These are phyloP conservation scores for Butyriboletus appendiculatus DNA, from an alignment of 1,284 basidiomycete genomes.

Conservation along the genomic window DNA sequence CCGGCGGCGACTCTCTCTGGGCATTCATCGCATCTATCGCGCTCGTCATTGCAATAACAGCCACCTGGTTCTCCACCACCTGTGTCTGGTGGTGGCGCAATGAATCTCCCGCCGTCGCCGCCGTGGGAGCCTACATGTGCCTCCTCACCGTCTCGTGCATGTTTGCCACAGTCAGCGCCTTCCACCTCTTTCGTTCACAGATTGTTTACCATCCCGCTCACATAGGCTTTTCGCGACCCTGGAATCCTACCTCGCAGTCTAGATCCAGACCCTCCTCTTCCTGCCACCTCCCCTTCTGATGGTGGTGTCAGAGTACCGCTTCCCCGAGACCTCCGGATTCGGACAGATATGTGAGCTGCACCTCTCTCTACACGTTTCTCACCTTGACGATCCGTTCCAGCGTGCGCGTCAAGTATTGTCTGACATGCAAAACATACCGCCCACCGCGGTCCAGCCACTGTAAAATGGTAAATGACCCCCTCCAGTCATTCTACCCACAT, in stretches of 20 bases:
- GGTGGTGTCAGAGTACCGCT: slow-evolving; percentile 64
- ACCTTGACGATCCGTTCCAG: slow-evolving; percentile 39
- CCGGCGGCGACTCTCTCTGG: slow-evolving; percentile 82
- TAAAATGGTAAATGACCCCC: slow-evolving; percentile 64
- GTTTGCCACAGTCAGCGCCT: slow-evolving; percentile 65
- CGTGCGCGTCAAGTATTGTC: slow-evolving; percentile 88
- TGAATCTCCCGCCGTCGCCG: slow-evolving; percentile 72
- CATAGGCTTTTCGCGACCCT: slow-evolving; percentile 79
- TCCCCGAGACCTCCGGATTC: slow-evolving; percentile 80
- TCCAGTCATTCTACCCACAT: background rate
- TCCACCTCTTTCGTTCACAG: background rate
- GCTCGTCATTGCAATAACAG: slow-evolving; percentile 67
- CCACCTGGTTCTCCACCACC: slow-evolving; percentile 83
- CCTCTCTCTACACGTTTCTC: slow-evolving; percentile 6
- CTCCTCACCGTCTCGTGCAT: slow-evolving; percentile 76
- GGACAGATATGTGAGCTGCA: slow-evolving; percentile 67
- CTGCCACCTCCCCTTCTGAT: slow-evolving; percentile 58
- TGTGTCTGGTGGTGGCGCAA: slow-evolving; percentile 86
- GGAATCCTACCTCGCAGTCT: slow-evolving; percentile 86
- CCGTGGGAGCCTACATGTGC: slow-evolving; percentile 76
- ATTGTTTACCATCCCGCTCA: background rate
- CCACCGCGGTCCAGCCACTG: slow-evolving; percentile 92
- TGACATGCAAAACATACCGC: slow-evolving; percentile 87
- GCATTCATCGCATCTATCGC: slow-evolving; percentile 70
- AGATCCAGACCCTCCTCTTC: slow-evolving; percentile 81